Base-by-base conservation (phyloP, 192 early-diverging fungal genomes). In the Podila horticola region DNA sequence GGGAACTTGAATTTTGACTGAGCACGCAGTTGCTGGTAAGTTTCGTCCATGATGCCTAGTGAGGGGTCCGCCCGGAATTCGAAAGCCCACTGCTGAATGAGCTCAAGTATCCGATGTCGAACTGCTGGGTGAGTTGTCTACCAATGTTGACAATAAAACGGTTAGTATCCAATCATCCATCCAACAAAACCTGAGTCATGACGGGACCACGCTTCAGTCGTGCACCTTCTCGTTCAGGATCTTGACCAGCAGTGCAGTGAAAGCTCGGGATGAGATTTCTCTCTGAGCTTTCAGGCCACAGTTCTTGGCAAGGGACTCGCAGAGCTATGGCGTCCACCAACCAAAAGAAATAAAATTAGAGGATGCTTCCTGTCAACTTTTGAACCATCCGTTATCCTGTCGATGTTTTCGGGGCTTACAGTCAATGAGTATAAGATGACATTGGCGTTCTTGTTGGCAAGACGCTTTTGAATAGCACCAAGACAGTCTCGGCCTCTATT, bases 271-370 rank as follows among this genome's bases (percentile, higher is more conserved):
- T 5, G 93, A 92, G 26, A 99, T 91, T 65, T 98, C 96, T 33
- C 92, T 88, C 66, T 93, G 92, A 41, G 94, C 90, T 58, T 79
- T 88, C 62, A 90, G 82, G 17, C 91, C 91, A 81, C 96, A 97
- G 89, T 96, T 98, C 84, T 96, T 95, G 66, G 97, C 90, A 51
- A 99, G 82, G 3, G 96, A 88, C 71, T 99, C 95, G 31, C 94
- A 88, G 22, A 99, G 85, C 86, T 90, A 74, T 13, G 13, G 52
- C 15, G 41, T 45, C 41, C 57, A 28, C 57, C 19, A n/a, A 26
- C 34, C 13, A 15, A 26, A 34, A 62, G 13, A 20, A n/a, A n/a
- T n/a, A n/a, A 36, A 10, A 22, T 31, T 22, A 9, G 17, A n/a
- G 33, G 36, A 2, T 64, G 33, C 20, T 22, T 19, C 28, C 4